These are phyloP conservation scores for Nicotiana tomentosiformis DNA, from an alignment of 257 asterid genomes.

Conservation along the genomic window DNA sequence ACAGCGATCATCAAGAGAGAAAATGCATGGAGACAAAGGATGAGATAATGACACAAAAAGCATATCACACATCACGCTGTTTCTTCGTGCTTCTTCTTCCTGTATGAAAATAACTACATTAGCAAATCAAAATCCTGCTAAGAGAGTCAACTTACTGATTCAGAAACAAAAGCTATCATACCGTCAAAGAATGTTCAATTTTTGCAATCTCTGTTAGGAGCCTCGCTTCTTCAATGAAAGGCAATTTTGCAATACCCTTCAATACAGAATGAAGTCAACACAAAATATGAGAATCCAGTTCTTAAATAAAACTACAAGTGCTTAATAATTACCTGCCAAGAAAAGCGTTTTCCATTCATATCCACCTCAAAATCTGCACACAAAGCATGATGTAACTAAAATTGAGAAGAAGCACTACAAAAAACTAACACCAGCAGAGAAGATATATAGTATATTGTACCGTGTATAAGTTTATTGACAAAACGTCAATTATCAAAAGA, in stretches of 20 bases:
- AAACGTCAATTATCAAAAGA: neutral
- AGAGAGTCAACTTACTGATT: conserved; percentile 6
- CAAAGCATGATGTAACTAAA: neutral
- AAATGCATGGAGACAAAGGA: conserved; percentile 80
- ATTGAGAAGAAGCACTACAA: neutral
- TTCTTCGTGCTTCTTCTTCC: conserved; percentile 94
- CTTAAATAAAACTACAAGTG: neutral
- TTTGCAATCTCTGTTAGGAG: conserved; percentile 42
- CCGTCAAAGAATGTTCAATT: conserved; percentile 35
- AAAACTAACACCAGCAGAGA: neutral
- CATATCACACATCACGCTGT: conserved; percentile 84
- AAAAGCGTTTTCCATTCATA: conserved; percentile 43
- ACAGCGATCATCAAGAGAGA: conserved; percentile 78
- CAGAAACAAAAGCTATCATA: conserved; percentile 2
- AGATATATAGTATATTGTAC: neutral
- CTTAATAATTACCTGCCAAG: conserved; percentile 44
- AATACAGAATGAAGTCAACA: neutral
- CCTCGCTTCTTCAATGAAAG: conserved; percentile 52
- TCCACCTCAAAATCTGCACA: conserved; percentile 42
- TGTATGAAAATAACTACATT: conserved; percentile 22
- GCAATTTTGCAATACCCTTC: conserved; percentile 47
- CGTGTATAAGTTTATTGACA: neutral
- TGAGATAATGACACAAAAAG: conserved; percentile 78
- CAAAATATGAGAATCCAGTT: neutral
- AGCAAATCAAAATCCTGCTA: neutral